Percentiles rank a stretch among this genome's conserved stretches.
Conservation (phyloP, 371 early-diverging fungal species). For the Mucor sp. region DNA sequence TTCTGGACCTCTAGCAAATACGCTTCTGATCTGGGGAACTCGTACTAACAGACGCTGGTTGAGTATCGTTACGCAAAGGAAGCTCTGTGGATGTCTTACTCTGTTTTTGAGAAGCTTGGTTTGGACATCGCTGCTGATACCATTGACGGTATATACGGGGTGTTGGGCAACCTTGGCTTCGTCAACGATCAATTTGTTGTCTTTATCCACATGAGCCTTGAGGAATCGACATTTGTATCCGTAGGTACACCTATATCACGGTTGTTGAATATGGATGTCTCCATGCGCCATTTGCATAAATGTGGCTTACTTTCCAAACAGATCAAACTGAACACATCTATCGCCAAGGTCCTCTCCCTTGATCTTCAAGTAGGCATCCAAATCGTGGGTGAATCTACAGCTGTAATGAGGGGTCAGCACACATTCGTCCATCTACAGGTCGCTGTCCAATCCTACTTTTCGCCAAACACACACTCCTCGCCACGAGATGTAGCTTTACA, state of each 20-base stretch:
- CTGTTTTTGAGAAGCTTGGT: conserved; percentile 46
- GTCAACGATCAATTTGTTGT: conserved; percentile 51
- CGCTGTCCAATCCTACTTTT: conserved; percentile 31
- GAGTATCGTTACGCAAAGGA: background rate
- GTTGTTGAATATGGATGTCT: background rate
- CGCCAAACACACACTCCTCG: conserved; percentile 54
- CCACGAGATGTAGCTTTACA: conserved; percentile 56
- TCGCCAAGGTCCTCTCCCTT: conserved; percentile 78
- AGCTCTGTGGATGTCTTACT: background rate
- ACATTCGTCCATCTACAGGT: background rate
- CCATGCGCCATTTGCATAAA: too few relatives aligned
- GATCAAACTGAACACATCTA: conserved; percentile 72
- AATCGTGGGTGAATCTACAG: conserved; percentile 72
- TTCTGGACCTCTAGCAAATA: conserved; percentile 43
- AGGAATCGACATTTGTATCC: conserved; percentile 85
- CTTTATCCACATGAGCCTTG: conserved; percentile 64
- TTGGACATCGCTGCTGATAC: conserved; percentile 47
- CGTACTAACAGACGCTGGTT: conserved; percentile 28
- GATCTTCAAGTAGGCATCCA: conserved; percentile 57
- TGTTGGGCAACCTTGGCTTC: conserved; percentile 50
- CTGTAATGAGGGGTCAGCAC: conserved; percentile 19
- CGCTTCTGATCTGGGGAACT: conserved; percentile 47
- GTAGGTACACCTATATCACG: conserved; percentile 40
- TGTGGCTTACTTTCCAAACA: conserved; percentile 69
- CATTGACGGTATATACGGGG: conserved; percentile 42